These are phyloP conservation scores for Penicilliopsis zonata DNA, from an alignment of 495 filamentous ascomycete species.

Conservation along the genomic window DNA sequence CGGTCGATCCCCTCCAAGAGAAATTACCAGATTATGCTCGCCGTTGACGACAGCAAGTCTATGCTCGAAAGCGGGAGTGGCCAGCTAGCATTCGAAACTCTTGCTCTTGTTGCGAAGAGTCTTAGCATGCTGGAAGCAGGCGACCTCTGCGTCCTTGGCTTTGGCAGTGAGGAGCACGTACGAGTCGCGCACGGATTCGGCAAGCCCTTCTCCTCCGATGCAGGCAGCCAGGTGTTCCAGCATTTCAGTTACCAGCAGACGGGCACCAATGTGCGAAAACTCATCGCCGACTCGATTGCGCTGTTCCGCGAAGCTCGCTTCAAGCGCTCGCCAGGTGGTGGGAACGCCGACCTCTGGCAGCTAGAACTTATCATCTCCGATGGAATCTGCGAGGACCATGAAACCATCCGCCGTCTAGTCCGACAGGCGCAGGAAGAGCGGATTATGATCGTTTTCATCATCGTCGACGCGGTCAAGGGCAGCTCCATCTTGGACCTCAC, in stretches of 20 bases:
- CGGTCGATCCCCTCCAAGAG: constrained; percentile 82
- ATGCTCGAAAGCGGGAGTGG: constrained; percentile 69
- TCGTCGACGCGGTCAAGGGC: constrained; percentile 68
- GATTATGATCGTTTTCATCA: constrained; percentile 96
- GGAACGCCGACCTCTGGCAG: constrained; percentile 82
- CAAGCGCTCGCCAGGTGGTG: constrained; percentile 39
- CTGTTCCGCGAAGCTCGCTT: constrained; percentile 68
- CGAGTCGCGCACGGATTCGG: constrained; percentile 84
- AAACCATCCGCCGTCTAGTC: constrained; percentile 66
- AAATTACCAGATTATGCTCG: constrained; percentile 91
- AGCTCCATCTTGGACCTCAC: constrained; percentile 70
- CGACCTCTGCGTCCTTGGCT: constrained; percentile 78
- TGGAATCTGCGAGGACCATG: constrained; percentile 83
- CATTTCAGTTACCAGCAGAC: constrained; percentile 78
- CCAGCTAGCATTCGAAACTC: constrained; percentile 76
- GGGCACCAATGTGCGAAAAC: constrained; percentile 68
- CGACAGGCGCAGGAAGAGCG: constrained; percentile 80
- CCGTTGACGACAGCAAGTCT: constrained; percentile 87
- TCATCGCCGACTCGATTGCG: constrained; percentile 64
- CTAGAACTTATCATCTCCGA: constrained; percentile 86
- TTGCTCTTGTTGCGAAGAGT: constrained; percentile 75
- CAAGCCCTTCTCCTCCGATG: constrained; percentile 69
- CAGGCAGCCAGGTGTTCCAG: constrained; percentile 70
- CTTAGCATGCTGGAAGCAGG: constrained; percentile 88
- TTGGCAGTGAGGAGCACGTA: constrained; percentile 62